Evolutionary conservation across 2,329 filamentous ascomycete species (phyloP), one percentile per base, ranked within the genome.

Genomic region (Orbilia quercus): DNA sequence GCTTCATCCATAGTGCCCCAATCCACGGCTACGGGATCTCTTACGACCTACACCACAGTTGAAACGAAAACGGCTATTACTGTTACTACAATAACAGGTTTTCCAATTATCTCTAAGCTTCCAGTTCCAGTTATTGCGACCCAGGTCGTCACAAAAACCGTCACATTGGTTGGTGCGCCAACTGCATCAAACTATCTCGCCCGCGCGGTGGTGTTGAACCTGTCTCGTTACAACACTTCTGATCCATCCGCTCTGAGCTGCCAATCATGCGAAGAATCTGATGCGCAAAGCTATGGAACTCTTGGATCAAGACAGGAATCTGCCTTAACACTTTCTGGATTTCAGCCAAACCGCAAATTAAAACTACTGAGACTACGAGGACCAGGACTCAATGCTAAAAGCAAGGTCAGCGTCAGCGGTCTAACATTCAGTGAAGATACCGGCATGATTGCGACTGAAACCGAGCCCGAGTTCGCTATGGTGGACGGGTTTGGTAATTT

Each of bases 321-420:
- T 22, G 20, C 14, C 6, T 14, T 60, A 34, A 48, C 25, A 23
- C 42, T 60, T 25, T 60, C 55, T 2, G 55, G 55, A 16, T 60
- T 60, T 25, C 55, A 60, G 34, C 55, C 55, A 11, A 45, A 31
- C 7, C 55, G 38, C 42, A 48, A 20, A 22, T 42, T 60, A 22
- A 60, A 60, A 42, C 20, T 60, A 12, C 16, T 60, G 12, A 31
- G 44, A 23, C 55, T 60, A 14, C 55, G 48, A 22, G 55, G 20
- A 7, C 34, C 40, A 23, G 55, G 55, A 14, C 55, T 60, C 16
- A 60, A 60, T 23, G 55, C 55, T 9, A 60, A 60, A 16, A 60
- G 42, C 42, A 14, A 45, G 38, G 28, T 23, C 7, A 60, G 12
- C 23, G 42, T 60, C 44, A 60, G 55, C 28, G 55, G 55, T 6